phyloP scores from a whole-genome alignment of 2,329 filamentous ascomycete genomes.

The Periglandula ipomoeae region DNA sequence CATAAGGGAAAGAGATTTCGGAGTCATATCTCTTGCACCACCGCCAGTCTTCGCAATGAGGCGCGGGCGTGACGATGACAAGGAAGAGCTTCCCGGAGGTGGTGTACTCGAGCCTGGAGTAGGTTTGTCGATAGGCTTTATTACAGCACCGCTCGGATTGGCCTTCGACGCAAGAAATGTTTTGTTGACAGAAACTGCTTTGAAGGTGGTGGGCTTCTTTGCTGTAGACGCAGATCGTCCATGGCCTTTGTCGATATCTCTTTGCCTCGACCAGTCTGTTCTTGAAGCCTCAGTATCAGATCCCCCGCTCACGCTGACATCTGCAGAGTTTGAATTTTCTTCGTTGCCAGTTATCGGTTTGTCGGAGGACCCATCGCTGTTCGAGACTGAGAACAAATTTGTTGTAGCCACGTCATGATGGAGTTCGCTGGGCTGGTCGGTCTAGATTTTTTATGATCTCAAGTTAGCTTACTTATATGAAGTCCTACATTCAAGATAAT shows the following conservation, averaged over 20 bases:
- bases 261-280: constrained; percentile 42
- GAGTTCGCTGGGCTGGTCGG: constrained; percentile 35
- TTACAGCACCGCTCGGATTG: constrained; percentile 29
- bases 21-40: constrained; percentile 43
- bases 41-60: constrained; percentile 67
- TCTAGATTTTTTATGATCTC: constrained; percentile 8
- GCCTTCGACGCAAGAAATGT: constrained; percentile 71
- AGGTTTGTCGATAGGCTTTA: constrained; percentile 44
- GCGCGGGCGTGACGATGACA: constrained; percentile 54
- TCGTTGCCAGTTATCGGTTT: constrained; percentile 50
- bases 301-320: constrained; percentile 62
- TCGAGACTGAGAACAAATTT: constrained; percentile 35
- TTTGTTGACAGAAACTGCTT: constrained; percentile 77
- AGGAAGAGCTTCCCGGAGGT: constrained; percentile 34
- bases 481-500: too few species aligned
- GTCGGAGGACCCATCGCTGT: constrained; percentile 43
- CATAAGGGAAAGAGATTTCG: constrained; percentile 30
- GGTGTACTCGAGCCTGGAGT: constrained; percentile 36
- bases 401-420: constrained; percentile 32
- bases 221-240: constrained; percentile 47
- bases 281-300: constrained; percentile 69
- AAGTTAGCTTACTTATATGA: constrained; percentile 2
- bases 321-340: constrained; percentile 50
- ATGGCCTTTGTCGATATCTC: constrained; percentile 51
- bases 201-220: constrained; percentile 73